Evolutionary conservation across 1,284 basidiomycete species (phyloP), one percentile per base, ranked within the genome.

Genomic region (Ustilago shanxiensis): DNA sequence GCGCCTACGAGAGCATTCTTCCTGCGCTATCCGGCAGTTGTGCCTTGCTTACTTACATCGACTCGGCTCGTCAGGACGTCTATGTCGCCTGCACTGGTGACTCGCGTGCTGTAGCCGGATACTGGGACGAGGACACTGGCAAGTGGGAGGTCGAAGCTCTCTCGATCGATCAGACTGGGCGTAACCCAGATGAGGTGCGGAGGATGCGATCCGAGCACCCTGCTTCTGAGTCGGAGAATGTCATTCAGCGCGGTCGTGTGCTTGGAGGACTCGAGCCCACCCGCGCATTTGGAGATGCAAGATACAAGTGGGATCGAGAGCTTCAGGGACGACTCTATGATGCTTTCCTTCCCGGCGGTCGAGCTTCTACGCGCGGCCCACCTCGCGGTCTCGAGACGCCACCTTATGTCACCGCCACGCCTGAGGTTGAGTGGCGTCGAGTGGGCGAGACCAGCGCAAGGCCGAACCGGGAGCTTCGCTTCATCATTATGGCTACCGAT

Each of bases 91-190:
- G 92, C 78, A 92, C 95, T 7, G 97, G 97, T 2, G 97, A 99
- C 86, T 93, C 93, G 81, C 91, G 97, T 50, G 97, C 97, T 11
- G 94, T 99, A 2, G 95, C 96, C 14, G 97, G 97, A 29, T 90
- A 94, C 67, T 96, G 94, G 92, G 80, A 85, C 55, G 76, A 79
- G 50, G 73, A 79, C 14, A 87, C 79, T 0, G 79, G 85, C 35
- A 87, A 88, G 67, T 98, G 95, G 95, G 90, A 91, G 60, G 93
- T 95, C 22, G 95, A 98, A 85, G 93, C 94, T 22, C 89, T 99
- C 67, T 93, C 91, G 37, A 93, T 97, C 84, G 97, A 99, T 85
- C 95, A 98, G 88, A 98, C 95, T 11, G 96, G 95, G 29, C 90
- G 93, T 69, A 98, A 96, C 85, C 91, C 90, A 13, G 92, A 90